Percentiles rank a stretch among this genome's conserved stretches.
phyloP scores from a whole-genome alignment of 1,139 yeast species.

The Taiozyma sp. region DNA sequence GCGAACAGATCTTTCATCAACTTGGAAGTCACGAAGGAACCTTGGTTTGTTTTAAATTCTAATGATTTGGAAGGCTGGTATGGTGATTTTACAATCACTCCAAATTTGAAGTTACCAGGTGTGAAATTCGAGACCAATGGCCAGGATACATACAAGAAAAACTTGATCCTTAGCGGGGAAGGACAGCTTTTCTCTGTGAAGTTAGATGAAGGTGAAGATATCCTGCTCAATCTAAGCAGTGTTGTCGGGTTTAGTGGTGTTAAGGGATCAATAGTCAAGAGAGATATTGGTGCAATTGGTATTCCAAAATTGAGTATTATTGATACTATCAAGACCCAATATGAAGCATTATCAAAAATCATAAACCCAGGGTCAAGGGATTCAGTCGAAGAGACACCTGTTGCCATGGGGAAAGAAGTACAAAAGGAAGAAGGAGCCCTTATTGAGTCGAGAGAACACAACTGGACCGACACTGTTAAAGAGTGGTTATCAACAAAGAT shows the following conservation, averaged over 20 bases:
- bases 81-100: constrained; percentile 8
- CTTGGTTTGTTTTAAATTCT: constrained; percentile 12
- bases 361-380: neutral
- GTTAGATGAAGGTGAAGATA: neutral
- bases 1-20: constrained; percentile 13
- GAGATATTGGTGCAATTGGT: neutral
- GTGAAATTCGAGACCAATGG: constrained; percentile 1
- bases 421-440: neutral
- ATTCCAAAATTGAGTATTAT: neutral
- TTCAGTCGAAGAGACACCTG: neutral
- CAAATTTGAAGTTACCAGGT: neutral
- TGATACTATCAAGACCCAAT: neutral
- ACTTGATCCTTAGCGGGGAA: constrained; percentile 11
- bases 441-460: constrained; percentile 1
- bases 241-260: constrained; percentile 1
- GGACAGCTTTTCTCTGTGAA: neutral
- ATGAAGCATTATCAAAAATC: constrained; percentile 3
- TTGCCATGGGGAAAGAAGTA: neutral
- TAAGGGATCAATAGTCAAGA: neutral
- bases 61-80: constrained; percentile 16
- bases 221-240: constrained; percentile 3
- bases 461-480: constrained; percentile 1
- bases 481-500: constrained; percentile 11
- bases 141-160: constrained; percentile 1
- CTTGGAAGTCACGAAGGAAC: constrained; percentile 6